Base-by-base conservation (phyloP, 1,139 yeast species). In the Pneumocystis oryctolagi region DNA sequence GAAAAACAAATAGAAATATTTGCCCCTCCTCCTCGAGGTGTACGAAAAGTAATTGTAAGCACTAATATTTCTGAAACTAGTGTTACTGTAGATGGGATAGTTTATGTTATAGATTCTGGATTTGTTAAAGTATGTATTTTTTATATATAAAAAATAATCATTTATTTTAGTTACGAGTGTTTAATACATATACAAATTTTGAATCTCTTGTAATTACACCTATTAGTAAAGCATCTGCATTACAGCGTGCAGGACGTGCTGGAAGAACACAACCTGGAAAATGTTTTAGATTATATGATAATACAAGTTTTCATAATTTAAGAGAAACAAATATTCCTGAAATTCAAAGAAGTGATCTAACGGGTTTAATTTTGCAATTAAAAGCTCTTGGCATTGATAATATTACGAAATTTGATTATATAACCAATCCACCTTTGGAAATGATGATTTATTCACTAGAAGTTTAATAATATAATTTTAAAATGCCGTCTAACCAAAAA, bases 21-120 rank as follows among this genome's bases (percentile, higher is more conserved):
- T 71, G 77, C 74, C 31, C 65, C 65, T 3, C 79, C 86, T 0
- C 83, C 84, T 1, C 71, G 69, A 0, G 80, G 82, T 0, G 76
- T 77, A 56, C 78, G 96, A 65, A 92, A 90, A 69, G 80, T 90
- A 55, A 88, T 90, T n/a, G 89, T 88, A 0, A 83, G 96, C 0
- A 92, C 98, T 0, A 92, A 92, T 71, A 89, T 92, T 69, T 97
- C 97, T 0, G 97, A 92, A 76, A 90, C 97, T 0, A 90, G 97
- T 58, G 84, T 92, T 66, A 90, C 98, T 1, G 92, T 92, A 56
- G 84, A 95, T 37, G 97, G 97, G 0, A 83, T 88, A 62, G 90
- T 85, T 14, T 87, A 84, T 71, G 96, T 88, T 61, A 89, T 88
- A 62, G 96, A 88, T 72, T 92, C 95, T 2, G 96, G 96, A 1